phyloP scores from a whole-genome alignment of 202 grass and related monocot species.

The Digitaria exilis region DNA sequence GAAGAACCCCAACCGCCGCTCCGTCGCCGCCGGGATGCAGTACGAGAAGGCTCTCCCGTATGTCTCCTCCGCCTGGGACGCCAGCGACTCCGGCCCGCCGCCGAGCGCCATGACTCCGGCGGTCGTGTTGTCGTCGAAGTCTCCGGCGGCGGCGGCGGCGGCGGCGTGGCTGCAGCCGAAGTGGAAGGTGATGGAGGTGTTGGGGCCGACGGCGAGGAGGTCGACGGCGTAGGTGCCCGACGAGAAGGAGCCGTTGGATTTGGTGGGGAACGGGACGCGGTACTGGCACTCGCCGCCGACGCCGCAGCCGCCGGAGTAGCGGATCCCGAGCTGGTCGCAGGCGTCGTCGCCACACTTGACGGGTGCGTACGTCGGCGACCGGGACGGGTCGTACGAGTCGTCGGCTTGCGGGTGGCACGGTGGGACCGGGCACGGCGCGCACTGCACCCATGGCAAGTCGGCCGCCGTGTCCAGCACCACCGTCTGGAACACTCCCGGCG shows the following conservation, averaged over 20 bases:
- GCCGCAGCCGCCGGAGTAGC: not conserved
- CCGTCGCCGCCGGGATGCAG: constrained; percentile 35
- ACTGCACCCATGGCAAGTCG: constrained; percentile 8
- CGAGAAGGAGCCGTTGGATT: not conserved
- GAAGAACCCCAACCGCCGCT: not conserved
- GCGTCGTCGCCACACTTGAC: not conserved
- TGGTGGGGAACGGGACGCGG: not conserved
- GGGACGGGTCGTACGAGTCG: not conserved
- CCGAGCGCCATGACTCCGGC: constrained; percentile 35
- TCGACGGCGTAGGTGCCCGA: constrained; percentile 20
- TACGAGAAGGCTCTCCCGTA: constrained; percentile 42
- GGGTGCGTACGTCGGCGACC: not conserved
- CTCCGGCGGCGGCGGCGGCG: not conserved
- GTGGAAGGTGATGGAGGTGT: not conserved
- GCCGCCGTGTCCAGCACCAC: not conserved
- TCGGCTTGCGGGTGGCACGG: not conserved
- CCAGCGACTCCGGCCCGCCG: constrained; percentile 13
- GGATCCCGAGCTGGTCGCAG: not conserved
- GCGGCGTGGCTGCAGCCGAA: constrained; percentile 42
- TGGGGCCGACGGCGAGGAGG: constrained; percentile 1
- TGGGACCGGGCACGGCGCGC: not conserved
- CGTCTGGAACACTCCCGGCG: not conserved
- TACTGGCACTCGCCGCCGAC: not conserved
- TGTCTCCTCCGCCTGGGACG: not conserved
- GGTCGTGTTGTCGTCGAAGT: not conserved